These are phyloP conservation scores for Penicillium daleae DNA, from an alignment of 495 filamentous ascomycete genomes.

Conservation along the genomic window DNA sequence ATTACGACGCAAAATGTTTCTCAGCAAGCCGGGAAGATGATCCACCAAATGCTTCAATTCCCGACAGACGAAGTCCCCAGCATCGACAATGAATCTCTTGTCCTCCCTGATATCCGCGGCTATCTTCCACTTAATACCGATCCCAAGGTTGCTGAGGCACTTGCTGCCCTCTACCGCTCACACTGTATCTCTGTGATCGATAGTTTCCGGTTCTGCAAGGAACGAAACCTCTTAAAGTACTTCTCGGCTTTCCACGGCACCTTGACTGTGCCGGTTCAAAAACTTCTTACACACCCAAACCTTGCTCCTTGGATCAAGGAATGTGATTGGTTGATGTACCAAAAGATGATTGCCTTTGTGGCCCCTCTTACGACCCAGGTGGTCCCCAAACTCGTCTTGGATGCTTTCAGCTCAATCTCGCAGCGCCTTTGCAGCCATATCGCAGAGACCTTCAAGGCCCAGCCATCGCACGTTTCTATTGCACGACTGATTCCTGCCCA, in stretches of 20 bases:
- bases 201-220: constrained; percentile 91
- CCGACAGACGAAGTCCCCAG: constrained; percentile 53
- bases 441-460: constrained; percentile 72
- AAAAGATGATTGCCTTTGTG: constrained; percentile 91
- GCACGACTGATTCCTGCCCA: constrained; percentile 87
- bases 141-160: constrained; percentile 75
- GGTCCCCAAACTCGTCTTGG: constrained; percentile 79
- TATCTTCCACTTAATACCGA: constrained; percentile 79
- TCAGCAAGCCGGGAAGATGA: constrained; percentile 55
- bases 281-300: constrained; percentile 78
- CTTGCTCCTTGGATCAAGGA: constrained; percentile 92
- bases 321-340: constrained; percentile 94
- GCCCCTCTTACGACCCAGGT: constrained; percentile 85
- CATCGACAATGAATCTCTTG: constrained; percentile 67
- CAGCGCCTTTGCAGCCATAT: constrained; percentile 78
- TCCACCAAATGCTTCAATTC: constrained; percentile 69
- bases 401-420: constrained; percentile 82
- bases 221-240: constrained; percentile 92
- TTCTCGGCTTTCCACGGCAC: constrained; percentile 95
- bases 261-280: constrained; percentile 95
- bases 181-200: constrained; percentile 95
- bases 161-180: constrained; percentile 85
- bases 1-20: constrained; percentile 49
- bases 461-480: constrained; percentile 79
- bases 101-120: constrained; percentile 74